Evolutionary conservation across 176 grass and related monocot genomes (phyloP).

Genomic region (Phoenix dactylifera): DNA sequence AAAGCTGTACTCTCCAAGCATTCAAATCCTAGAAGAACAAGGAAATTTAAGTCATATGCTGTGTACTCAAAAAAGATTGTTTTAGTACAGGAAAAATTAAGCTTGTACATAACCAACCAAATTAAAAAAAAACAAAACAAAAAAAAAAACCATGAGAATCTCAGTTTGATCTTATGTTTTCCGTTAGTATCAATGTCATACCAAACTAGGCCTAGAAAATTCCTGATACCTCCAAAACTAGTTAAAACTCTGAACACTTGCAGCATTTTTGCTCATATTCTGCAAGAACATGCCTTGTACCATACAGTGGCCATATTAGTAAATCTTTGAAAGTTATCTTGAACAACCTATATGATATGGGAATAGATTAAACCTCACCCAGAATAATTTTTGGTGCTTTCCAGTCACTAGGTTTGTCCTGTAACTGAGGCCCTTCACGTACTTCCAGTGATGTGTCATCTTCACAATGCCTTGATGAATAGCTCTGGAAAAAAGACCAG

Average conservation of each 20-base stretch:
- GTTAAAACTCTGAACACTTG: neutral
- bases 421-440: neutral
- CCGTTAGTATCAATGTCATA: too few relatives aligned
- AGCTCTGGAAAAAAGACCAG: neutral
- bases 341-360: neutral
- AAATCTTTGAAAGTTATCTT: too few relatives aligned
- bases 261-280: too few relatives aligned
- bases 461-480: neutral
- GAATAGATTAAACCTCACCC: conserved; percentile 12
- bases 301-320: too few relatives aligned
- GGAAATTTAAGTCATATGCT: neutral
- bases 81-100: too few relatives aligned
- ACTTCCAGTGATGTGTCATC: conserved; percentile 7
- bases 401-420: conserved; percentile 10
- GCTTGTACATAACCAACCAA: too few relatives aligned
- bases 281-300: too few relatives aligned
- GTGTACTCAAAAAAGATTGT: too few relatives aligned
- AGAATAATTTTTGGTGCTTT: conserved; percentile 32
- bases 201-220: neutral
- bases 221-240: neutral
- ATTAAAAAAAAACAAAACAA: too few relatives aligned
- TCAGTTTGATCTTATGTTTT: too few relatives aligned
- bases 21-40: conserved; percentile 33
- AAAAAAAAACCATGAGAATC: too few relatives aligned
- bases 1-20: conserved; percentile 63